A percentile compares a stretch with the other conserved stretches of the same genome.
Conservation (phyloP, 495 filamentous ascomycete genomes). For the Aspergillus ostianus region DNA sequence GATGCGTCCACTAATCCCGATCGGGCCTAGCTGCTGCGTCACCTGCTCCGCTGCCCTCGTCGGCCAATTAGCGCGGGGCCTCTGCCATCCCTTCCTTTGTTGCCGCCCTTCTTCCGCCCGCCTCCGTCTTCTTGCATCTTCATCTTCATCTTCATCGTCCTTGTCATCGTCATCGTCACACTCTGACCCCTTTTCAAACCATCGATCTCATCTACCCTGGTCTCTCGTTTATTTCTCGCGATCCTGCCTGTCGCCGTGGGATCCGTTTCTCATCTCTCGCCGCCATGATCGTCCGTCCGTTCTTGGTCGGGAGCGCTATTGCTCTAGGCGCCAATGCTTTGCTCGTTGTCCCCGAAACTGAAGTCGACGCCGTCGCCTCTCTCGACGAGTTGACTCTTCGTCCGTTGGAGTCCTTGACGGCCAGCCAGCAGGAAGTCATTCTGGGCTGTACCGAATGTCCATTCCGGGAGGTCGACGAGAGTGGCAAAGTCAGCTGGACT, state of each 20-base stretch:
- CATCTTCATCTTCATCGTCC: slow-evolving; percentile 1
- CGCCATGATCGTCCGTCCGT: slow-evolving; percentile 45
- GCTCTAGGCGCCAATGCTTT: slow-evolving; percentile 47
- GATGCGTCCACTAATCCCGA: background rate
- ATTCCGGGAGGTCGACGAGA: slow-evolving; percentile 33
- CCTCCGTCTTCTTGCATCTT: background rate
- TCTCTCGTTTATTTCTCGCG: background rate
- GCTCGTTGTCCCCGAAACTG: slow-evolving; percentile 45
- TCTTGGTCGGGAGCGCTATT: slow-evolving; percentile 40
- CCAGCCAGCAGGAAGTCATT: slow-evolving; percentile 32
- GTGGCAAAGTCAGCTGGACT: slow-evolving; percentile 36
- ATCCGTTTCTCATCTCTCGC: slow-evolving; percentile 4
- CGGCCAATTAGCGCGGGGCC: background rate
- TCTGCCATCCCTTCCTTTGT: background rate
- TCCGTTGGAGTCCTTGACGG: slow-evolving; percentile 29
- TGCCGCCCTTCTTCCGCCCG: background rate
- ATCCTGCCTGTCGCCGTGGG: background rate
- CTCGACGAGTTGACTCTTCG: slow-evolving; percentile 28
- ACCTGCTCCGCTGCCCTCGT: background rate
- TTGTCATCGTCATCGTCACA: background rate
- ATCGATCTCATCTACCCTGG: background rate
- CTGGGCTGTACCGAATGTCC: slow-evolving; percentile 49
- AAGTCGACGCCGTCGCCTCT: slow-evolving; percentile 26
- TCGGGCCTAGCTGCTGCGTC: background rate
- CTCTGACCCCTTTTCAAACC: background rate